Evolutionary conservation across 768 basidiomycete genomes (phyloP).

Genomic region (Dacryopinax spathularia): DNA sequence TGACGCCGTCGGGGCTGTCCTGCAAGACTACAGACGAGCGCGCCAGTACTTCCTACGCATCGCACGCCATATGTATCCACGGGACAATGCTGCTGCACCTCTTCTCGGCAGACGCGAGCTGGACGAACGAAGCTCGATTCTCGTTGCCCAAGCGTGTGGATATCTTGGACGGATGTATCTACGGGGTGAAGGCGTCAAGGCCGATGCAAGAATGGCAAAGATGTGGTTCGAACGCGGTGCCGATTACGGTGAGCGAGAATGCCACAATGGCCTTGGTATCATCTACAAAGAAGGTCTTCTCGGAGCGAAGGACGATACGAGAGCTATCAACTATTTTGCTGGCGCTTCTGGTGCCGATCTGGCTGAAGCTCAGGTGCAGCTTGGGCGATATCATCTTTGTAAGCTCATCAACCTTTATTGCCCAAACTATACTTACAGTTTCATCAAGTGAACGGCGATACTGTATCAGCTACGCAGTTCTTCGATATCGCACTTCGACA

Average conservation of each 20-base stretch:
- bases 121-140: constrained; percentile 45
- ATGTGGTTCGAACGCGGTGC: constrained; percentile 90
- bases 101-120: constrained; percentile 21
- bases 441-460: constrained; percentile 54
- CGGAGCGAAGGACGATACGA: constrained; percentile 46
- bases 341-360: constrained; percentile 76
- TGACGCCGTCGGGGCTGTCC: constrained; percentile 82
- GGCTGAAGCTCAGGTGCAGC: constrained; percentile 81
- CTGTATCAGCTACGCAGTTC: constrained; percentile 47
- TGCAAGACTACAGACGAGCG: constrained; percentile 62
- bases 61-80: constrained; percentile 75
- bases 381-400: constrained; percentile 71
- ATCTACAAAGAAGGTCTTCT: constrained; percentile 82
- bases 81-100: constrained; percentile 47
- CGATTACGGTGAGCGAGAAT: constrained; percentile 70
- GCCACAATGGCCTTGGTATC: constrained; percentile 78
- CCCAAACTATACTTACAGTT: no score
- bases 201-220: constrained; percentile 59
- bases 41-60: constrained; percentile 72
- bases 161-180: constrained; percentile 90
- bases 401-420: constrained; percentile 13
- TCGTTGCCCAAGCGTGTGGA: constrained; percentile 66
- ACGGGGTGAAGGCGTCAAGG: constrained; percentile 79
- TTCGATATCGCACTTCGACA: constrained; percentile 74
- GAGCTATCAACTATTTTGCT: constrained; percentile 52